These are phyloP conservation scores for Xylaria sp. DNA, from an alignment of 2,329 filamentous ascomycete genomes.

Conservation along the genomic window DNA sequence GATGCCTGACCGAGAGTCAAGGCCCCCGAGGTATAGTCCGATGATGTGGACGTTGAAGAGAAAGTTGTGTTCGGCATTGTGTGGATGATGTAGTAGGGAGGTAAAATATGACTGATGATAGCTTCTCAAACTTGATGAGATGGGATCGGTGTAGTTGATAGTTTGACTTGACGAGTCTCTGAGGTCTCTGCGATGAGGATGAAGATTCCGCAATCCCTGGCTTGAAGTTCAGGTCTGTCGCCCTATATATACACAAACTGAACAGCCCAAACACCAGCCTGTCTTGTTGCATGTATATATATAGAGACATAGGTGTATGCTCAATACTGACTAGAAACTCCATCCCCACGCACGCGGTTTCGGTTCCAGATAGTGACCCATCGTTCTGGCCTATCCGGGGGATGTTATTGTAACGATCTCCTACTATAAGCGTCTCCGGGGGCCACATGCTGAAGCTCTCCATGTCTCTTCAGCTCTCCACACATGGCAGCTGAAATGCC, in stretches of 20 bases:
- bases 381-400: background rate
- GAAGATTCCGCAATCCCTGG: background rate
- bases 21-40: background rate
- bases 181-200: background rate
- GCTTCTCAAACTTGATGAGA: too few relatives aligned
- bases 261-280: background rate
- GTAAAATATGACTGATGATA: background rate
- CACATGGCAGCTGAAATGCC: background rate
- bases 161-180: background rate
- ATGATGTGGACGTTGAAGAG: constrained; percentile 1
- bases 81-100: background rate
- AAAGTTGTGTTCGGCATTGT: constrained; percentile 25
- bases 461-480: constrained; percentile 16
- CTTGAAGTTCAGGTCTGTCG: background rate
- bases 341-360: constrained; percentile 1
- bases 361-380: background rate
- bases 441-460: constrained; percentile 7
- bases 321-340: background rate
- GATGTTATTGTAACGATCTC: background rate
- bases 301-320: constrained; percentile 8
- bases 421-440: constrained; percentile 24
- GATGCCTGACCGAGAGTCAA: background rate
- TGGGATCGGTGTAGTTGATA: background rate
- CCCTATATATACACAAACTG: constrained; percentile 1
- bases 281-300: background rate